Evolutionary conservation across 176 grass and related monocot species (phyloP).

Genomic region (Dactylis glomerata): DNA sequence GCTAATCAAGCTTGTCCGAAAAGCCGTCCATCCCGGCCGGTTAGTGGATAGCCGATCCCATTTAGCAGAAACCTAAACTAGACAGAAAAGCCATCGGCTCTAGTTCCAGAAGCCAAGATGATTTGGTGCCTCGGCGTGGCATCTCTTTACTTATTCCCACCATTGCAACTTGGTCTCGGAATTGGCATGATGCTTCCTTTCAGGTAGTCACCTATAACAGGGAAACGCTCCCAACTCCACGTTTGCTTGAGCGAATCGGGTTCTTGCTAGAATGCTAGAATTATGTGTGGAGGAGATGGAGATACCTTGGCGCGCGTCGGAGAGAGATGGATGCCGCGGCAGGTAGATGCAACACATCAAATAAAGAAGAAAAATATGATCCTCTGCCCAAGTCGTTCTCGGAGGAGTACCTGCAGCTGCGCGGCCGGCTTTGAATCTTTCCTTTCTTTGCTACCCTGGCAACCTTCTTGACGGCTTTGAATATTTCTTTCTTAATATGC

Average conservation of each 20-base stretch:
- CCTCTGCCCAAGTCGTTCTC: not conserved
- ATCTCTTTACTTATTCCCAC: not conserved
- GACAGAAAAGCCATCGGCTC: conserved; percentile 11
- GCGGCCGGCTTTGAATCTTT: too few species aligned
- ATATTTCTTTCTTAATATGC: too few species aligned
- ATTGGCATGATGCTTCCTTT: not conserved
- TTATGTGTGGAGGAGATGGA: not conserved
- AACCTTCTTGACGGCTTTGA: too few species aligned
- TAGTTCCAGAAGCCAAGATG: conserved; percentile 14
- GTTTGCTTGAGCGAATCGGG: not conserved
- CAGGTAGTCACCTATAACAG: conserved; percentile 2
- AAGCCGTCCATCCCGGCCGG: not conserved
- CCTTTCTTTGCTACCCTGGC: too few species aligned
- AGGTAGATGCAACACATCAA: not conserved
- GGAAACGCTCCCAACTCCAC: not conserved
- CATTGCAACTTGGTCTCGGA: not conserved
- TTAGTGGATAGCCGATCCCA: conserved; percentile 15
- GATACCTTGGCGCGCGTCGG: not conserved
- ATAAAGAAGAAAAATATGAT: not conserved
- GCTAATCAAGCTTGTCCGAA: not conserved
- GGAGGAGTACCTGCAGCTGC: not conserved
- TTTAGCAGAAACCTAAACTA: not conserved
- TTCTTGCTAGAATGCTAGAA: not conserved
- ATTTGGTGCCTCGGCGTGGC: not conserved
- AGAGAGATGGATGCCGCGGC: not conserved